Conservation (phyloP, 345 rosid species). For the Chamaenerion angustifolium region DNA sequence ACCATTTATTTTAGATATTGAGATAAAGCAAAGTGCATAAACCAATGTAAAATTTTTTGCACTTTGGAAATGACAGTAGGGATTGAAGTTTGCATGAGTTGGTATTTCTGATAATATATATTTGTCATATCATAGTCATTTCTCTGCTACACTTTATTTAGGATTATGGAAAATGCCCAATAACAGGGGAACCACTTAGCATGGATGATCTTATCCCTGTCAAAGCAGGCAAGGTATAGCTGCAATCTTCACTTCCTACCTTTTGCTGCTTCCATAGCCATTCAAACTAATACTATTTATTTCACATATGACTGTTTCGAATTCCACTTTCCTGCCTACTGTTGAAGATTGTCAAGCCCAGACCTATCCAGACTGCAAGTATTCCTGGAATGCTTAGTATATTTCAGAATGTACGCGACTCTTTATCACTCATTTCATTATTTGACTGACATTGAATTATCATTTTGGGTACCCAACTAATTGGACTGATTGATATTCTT, state of each 20-base stretch:
- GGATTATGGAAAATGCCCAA: constrained; percentile 91
- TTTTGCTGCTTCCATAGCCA: too few species aligned
- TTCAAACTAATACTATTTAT: too few species aligned
- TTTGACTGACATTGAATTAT: background rate
- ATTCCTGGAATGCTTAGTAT: constrained; percentile 96
- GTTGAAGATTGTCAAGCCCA: constrained; percentile 75
- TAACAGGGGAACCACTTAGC: constrained; percentile 65
- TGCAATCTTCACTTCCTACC: background rate
- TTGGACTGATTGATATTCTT: too few species aligned
- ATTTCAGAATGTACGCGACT: constrained; percentile 64
- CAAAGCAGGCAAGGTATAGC: constrained; percentile 57
- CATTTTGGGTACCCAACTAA: background rate
- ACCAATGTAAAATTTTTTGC: too few species aligned
- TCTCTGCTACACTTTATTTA: constrained; percentile 5
- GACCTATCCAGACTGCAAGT: constrained; percentile 78
- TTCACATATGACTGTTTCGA: too few species aligned
- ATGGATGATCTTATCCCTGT: constrained; percentile 71
- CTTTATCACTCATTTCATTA: background rate
- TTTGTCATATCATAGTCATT: too few species aligned
- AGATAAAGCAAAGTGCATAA: too few species aligned
- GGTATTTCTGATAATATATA: too few species aligned
- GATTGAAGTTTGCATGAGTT: too few species aligned
- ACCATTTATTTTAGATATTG: too few species aligned
- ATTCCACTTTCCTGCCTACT: too few species aligned
- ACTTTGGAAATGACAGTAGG: too few species aligned